Evolutionary conservation across 2,329 filamentous ascomycete species (phyloP).

Genomic region (Akanthomyces dipterigenus): DNA sequence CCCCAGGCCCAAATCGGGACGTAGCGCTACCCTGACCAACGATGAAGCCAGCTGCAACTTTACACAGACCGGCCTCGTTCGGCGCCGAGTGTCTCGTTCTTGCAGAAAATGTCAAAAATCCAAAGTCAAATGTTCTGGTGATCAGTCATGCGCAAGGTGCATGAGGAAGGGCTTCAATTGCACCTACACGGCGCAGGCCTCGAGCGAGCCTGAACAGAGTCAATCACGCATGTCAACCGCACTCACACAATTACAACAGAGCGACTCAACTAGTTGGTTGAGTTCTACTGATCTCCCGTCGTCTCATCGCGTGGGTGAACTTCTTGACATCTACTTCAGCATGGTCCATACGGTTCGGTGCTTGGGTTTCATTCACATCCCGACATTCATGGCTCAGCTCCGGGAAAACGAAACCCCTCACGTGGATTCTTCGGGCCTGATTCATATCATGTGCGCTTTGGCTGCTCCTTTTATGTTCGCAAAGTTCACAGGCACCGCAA

Average conservation of each 20-base stretch:
- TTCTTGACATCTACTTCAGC: conserved; percentile 10
- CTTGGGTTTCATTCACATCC: conserved; percentile 3
- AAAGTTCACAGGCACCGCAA: background rate
- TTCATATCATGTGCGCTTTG: conserved; percentile 1
- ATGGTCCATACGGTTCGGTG: conserved; percentile 5
- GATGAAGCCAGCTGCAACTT: background rate
- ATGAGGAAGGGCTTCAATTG: background rate
- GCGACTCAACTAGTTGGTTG: background rate
- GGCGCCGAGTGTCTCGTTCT: background rate
- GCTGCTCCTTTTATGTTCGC: background rate
- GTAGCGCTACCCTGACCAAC: background rate
- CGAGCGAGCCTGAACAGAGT: background rate
- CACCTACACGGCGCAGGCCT: background rate
- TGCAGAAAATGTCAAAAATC: background rate
- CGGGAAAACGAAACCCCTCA: background rate
- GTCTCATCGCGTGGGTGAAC: conserved; percentile 1
- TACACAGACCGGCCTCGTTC: conserved; percentile 1
- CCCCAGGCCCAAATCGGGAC: background rate
- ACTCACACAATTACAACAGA: background rate
- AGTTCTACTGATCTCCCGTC: background rate
- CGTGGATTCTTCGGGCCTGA: background rate
- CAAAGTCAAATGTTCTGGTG: conserved; percentile 5
- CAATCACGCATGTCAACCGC: background rate
- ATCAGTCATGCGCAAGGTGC: background rate
- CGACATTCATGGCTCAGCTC: conserved; percentile 7